Percentiles rank a stretch among this genome's conserved stretches.
phyloP scores from a whole-genome alignment of 352 stramenopile genomes.

The Albugo candida region DNA sequence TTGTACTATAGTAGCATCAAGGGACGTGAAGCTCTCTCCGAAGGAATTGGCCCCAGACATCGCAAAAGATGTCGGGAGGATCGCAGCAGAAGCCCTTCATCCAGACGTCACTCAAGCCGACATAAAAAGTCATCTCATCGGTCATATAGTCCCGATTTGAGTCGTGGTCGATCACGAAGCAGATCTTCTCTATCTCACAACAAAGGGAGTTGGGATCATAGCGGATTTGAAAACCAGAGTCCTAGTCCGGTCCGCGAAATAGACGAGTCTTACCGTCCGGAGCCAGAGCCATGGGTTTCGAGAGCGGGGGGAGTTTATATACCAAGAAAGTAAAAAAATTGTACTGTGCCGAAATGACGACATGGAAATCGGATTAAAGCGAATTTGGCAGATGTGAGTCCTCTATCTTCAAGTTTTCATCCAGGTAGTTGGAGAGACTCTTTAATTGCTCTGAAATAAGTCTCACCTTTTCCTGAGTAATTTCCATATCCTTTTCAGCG shows the following conservation, averaged over 20 bases:
- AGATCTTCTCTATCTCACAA: slow-evolving; percentile 13
- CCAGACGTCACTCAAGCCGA: neutral
- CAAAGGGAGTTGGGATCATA: slow-evolving; percentile 41
- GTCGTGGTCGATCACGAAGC: slow-evolving; percentile 8
- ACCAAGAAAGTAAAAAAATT: slow-evolving; percentile 18
- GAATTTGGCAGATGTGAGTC: no score
- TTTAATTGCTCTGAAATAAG: slow-evolving; percentile 64
- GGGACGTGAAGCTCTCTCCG: slow-evolving; percentile 6
- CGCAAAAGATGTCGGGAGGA: neutral
- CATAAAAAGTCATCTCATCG: neutral
- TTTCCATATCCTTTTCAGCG: slow-evolving; percentile 57
- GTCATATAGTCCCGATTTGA: slow-evolving; percentile 3
- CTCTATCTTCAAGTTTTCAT: slow-evolving; percentile 31
- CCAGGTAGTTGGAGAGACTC: slow-evolving; percentile 48
- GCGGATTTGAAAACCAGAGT: slow-evolving; percentile 49
- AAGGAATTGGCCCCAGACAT: neutral
- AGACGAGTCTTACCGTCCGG: slow-evolving; percentile 43
- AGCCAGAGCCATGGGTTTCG: slow-evolving; percentile 53
- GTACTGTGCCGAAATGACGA: no score
- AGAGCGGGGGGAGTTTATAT: slow-evolving; percentile 63
- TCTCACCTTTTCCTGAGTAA: slow-evolving; percentile 59
- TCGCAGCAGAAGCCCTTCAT: slow-evolving; percentile 1
- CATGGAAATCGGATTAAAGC: no score
- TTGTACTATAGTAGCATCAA: neutral
- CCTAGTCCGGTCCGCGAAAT: slow-evolving; percentile 37